Evolutionary conservation across 352 stramenopile species (phyloP).

Genomic region (Phytophthora pini): DNA sequence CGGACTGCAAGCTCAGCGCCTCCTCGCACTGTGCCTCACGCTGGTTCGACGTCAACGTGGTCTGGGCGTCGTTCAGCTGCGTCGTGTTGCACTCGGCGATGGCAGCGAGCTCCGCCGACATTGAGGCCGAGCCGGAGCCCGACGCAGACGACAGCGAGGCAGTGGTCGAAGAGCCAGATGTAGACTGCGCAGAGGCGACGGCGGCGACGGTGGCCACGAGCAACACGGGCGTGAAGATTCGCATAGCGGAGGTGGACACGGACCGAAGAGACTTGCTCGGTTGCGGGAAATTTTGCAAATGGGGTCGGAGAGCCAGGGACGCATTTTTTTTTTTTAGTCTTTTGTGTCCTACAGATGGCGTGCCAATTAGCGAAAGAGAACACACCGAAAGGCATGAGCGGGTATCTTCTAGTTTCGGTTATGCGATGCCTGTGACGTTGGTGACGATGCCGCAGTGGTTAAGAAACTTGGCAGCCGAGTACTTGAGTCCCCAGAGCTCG

Average conservation of each 20-base stretch:
- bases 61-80: constrained; percentile 47
- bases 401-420: not conserved
- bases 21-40: constrained; percentile 62
- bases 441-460: constrained; percentile 49
- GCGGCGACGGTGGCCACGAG: constrained; percentile 25
- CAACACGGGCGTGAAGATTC: constrained; percentile 23
- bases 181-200: constrained; percentile 28
- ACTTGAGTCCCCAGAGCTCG: constrained; percentile 47
- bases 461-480: constrained; percentile 40
- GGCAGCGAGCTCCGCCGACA: constrained; percentile 42
- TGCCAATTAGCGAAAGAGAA: constrained; percentile 7
- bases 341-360: constrained; percentile 11
- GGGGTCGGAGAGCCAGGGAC: constrained; percentile 4
- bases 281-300: constrained; percentile 20
- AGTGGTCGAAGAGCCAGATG: constrained; percentile 4
- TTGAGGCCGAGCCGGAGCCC: constrained; percentile 19
- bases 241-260: constrained; percentile 12
- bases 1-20: constrained; percentile 26
- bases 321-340: constrained; percentile 9
- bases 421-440: constrained; percentile 28
- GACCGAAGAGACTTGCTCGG: no score
- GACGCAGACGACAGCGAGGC: constrained; percentile 27
- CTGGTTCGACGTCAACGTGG: constrained; percentile 52
- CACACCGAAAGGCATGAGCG: no score
- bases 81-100: constrained; percentile 54